Conservation (phyloP, 495 filamentous ascomycete species). For the Xylaria telfairii region DNA sequence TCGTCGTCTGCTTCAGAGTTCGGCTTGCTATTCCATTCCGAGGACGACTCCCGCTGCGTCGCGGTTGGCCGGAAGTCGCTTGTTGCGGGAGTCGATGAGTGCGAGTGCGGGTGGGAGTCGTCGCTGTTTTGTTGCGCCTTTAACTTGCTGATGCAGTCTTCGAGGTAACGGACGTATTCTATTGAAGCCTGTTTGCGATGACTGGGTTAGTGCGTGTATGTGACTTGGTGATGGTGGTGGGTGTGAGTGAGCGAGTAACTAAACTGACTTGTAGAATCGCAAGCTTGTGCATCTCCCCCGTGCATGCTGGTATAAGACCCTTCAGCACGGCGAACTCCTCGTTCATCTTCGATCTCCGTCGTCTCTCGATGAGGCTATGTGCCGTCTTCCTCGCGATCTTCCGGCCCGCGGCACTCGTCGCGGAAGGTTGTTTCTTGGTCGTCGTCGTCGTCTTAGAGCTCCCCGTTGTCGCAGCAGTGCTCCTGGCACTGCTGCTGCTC, state of each 20-base stretch:
- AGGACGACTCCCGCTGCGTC: background rate
- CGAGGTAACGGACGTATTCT: constrained; percentile 93
- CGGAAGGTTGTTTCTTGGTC: constrained; percentile 72
- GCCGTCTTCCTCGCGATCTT: constrained; percentile 97
- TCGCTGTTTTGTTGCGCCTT: constrained; percentile 62
- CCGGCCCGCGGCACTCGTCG: constrained; percentile 79
- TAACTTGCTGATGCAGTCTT: constrained; percentile 83
- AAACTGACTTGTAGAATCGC: constrained; percentile 85
- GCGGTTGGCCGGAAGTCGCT: constrained; percentile 2
- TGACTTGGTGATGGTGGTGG: background rate
- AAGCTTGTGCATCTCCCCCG: constrained; percentile 96
- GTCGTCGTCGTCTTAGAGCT: constrained; percentile 51
- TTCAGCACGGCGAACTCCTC: constrained; percentile 96
- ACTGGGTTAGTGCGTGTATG: background rate
- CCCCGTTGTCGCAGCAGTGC: constrained; percentile 29
- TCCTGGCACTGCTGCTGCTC: constrained; percentile 20
- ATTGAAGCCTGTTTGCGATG: constrained; percentile 75
- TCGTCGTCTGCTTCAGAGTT: constrained; percentile 31
- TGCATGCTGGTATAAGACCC: constrained; percentile 92
- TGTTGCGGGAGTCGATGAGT: background rate
- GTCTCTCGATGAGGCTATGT: constrained; percentile 90
- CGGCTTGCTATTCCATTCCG: background rate
- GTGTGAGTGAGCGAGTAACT: background rate
- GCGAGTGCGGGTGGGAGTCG: background rate
- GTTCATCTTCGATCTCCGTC: constrained; percentile 96